Evolutionary conservation across 2,329 filamentous ascomycete genomes (phyloP), one percentile per base, ranked within the genome.

Genomic region (Penicillium sp.): DNA sequence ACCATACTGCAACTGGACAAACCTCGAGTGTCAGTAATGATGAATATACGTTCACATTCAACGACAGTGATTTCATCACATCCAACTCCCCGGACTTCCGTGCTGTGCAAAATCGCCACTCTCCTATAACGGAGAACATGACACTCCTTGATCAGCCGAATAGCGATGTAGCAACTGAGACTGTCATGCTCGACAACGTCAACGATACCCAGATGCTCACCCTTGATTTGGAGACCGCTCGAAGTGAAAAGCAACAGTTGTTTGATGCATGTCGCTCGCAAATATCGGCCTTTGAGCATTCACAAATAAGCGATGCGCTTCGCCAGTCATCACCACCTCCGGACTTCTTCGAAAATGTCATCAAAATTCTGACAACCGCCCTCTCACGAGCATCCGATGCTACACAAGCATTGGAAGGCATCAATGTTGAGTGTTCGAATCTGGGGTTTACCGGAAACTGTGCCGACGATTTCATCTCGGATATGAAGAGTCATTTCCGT

Each of bases 401-500:
- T 5, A 53, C 62, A 10, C 34, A 58, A 18, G 52, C 62, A 2
- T 53, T 71, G 4, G 54, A 64, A 32, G 50, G 50, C 2, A 54
- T 68, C 12, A 56, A 55, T 10, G 37, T 56, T 15, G 62, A 67
- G 32, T 58, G 69, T 18, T 58, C 55, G 5, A 47, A 39, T 13
- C 50, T 70, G 15, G 68, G 68, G 2, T 71, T 71, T 33, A 44
- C 58, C 1, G 61, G 60, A 4, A 25, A 39, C 1, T 57, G 48
- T 30, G 43, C 52, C 2, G 40, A 50, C 7, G 61, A 64, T 11
- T 55, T 66, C 13, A 44, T 70, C 14, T 35, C 51, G 4, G 54
- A 62, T 27, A 64, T 71, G 41, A 59, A 60, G 14, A 46, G 49
- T 5, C 57, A 57, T 12, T 70, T 72, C 44, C 64, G 65, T 7